These are phyloP conservation scores for Gigaspora rosea DNA, from an alignment of 192 early-diverging fungal species.

Conservation along the genomic window DNA sequence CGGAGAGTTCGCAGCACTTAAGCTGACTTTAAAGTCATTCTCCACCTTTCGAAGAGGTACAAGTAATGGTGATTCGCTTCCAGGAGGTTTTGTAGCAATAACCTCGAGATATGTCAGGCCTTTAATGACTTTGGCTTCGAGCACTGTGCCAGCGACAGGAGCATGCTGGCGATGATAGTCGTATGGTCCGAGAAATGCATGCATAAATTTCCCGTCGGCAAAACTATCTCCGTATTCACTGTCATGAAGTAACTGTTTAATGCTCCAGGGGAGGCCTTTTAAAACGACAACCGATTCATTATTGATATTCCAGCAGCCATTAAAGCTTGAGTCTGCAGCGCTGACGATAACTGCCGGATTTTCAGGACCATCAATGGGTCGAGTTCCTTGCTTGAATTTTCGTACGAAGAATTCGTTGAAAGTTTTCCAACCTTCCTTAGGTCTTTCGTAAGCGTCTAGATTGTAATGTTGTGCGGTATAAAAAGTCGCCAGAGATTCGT, in stretches of 20 bases:
- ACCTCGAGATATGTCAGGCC: slow-evolving; percentile 10
- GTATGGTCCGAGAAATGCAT: slow-evolving; percentile 20
- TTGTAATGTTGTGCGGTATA: slow-evolving; percentile 5
- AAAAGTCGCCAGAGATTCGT: background rate
- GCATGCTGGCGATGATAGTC: slow-evolving; percentile 19
- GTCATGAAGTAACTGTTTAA: background rate
- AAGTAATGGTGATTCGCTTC: background rate
- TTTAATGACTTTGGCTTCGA: slow-evolving; percentile 23
- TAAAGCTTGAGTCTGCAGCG: background rate
- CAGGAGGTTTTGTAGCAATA: background rate
- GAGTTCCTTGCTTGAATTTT: slow-evolving; percentile 8
- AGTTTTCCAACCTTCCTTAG: background rate
- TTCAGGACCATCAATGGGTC: background rate
- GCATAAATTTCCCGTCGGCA: slow-evolving; percentile 20
- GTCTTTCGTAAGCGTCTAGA: background rate
- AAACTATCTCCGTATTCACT: background rate
- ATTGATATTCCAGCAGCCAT: slow-evolving; percentile 1
- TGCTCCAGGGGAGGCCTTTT: slow-evolving; percentile 14
- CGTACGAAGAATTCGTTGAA: slow-evolving; percentile 15
- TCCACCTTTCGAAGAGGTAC: background rate
- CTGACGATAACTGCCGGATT: slow-evolving; percentile 19
- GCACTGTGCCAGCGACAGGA: slow-evolving; percentile 12
- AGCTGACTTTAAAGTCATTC: no score
- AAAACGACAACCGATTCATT: background rate
- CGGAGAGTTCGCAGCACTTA: background rate